Conservation (phyloP, 2,329 filamentous ascomycete species). For the Sclerotinia nivalis region DNA sequence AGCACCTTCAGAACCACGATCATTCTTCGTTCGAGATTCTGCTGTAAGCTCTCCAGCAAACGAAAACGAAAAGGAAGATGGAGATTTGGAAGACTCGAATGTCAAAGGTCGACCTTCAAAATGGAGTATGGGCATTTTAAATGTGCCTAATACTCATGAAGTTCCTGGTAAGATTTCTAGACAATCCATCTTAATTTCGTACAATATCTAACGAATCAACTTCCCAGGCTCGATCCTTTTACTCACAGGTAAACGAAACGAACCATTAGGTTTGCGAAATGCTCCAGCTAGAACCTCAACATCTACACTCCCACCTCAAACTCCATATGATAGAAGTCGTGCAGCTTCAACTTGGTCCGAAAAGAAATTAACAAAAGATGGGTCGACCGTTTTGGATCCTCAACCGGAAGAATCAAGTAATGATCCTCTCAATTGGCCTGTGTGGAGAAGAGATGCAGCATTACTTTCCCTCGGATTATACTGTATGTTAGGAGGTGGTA, state of each 20-base stretch:
- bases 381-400: slow-evolving; percentile 82
- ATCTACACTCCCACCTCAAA: slow-evolving; percentile 48
- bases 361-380: slow-evolving; percentile 79
- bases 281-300: slow-evolving; percentile 56
- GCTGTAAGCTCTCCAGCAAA: slow-evolving; percentile 22
- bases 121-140: slow-evolving; percentile 78
- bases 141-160: slow-evolving; percentile 77
- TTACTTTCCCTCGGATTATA: slow-evolving; percentile 84
- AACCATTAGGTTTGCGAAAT: slow-evolving; percentile 36
- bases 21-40: slow-evolving; percentile 34
- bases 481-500: slow-evolving; percentile 89
- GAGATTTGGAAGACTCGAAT: slow-evolving; percentile 23
- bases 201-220: slow-evolving; percentile 7
- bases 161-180: slow-evolving; percentile 67
- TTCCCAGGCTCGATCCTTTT: slow-evolving; percentile 57
- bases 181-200: neutral
- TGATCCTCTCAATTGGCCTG: slow-evolving; percentile 89
- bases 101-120: slow-evolving; percentile 40
- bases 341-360: slow-evolving; percentile 31
- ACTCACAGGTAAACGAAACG: slow-evolving; percentile 56
- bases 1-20: slow-evolving; percentile 24
- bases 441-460: slow-evolving; percentile 76
- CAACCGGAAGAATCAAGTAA: slow-evolving; percentile 90
- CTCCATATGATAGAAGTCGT: slow-evolving; percentile 26
- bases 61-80: slow-evolving; percentile 20